Conservation (phyloP, 2,329 filamentous ascomycete species). For the Orbilia javanica region DNA sequence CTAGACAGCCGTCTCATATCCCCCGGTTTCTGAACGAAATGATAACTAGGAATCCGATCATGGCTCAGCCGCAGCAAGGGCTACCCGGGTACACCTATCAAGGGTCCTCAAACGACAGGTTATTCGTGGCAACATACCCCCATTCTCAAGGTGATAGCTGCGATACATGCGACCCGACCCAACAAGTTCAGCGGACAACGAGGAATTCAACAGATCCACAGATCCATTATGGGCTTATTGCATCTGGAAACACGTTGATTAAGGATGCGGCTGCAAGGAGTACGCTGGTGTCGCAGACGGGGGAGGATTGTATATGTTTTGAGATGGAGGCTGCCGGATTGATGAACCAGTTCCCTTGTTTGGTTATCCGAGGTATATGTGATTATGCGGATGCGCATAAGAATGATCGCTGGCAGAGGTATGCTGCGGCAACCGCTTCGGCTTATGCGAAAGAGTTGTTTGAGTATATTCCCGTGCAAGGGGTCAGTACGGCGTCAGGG, state of each 20-base stretch:
- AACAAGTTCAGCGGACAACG: neutral
- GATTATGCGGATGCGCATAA: constrained; percentile 61
- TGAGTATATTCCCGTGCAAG: no score
- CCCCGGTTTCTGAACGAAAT: neutral
- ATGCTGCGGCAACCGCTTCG: constrained; percentile 43
- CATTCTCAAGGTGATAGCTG: neutral
- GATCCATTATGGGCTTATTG: neutral
- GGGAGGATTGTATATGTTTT: neutral
- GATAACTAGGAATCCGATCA: neutral
- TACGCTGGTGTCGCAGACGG: neutral
- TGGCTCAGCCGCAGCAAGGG: neutral
- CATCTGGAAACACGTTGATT: constrained; percentile 10
- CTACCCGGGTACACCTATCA: no score
- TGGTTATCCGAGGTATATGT: constrained; percentile 57
- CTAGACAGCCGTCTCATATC: no score
- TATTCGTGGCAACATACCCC: constrained; percentile 6
- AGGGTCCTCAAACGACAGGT: neutral
- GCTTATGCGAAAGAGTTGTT: constrained; percentile 25
- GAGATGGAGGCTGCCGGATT: constrained; percentile 59
- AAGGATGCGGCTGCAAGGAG: constrained; percentile 7
- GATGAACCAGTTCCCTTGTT: constrained; percentile 11
- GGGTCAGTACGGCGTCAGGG: no score
- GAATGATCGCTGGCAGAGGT: constrained; percentile 59
- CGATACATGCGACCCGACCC: neutral
- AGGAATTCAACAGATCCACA: neutral